Evolutionary conservation across 768 basidiomycete genomes (phyloP).

Genomic region (Suillus variegatus): DNA sequence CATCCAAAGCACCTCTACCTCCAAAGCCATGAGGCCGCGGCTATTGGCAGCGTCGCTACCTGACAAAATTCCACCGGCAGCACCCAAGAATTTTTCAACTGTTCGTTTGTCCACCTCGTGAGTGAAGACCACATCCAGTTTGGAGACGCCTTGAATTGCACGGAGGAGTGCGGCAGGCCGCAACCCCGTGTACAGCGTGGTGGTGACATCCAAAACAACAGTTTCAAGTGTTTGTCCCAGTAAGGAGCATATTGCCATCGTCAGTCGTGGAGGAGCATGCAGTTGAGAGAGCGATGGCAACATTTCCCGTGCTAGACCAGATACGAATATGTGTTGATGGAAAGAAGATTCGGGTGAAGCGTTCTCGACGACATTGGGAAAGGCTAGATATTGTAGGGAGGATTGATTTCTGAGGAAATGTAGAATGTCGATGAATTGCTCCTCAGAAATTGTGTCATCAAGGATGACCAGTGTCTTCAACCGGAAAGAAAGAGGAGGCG

Average conservation of each 20-base stretch:
- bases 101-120: conserved; percentile 36
- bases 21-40: conserved; percentile 21
- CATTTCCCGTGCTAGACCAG: conserved; percentile 1
- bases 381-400: conserved; percentile 28
- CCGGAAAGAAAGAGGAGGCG: conserved; percentile 22
- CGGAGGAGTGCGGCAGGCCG: conserved; percentile 30
- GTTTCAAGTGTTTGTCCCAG: conserved; percentile 19
- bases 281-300: conserved; percentile 29
- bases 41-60: conserved; percentile 11
- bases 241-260: conserved; percentile 20
- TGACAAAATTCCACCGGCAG: conserved; percentile 24
- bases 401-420: conserved; percentile 26
- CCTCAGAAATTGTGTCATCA: conserved; percentile 23
- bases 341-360: not conserved
- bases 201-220: conserved; percentile 26
- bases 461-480: conserved; percentile 30
- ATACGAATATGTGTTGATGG: conserved; percentile 3
- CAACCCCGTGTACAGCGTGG: conserved; percentile 30
- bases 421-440: conserved; percentile 22
- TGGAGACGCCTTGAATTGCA: conserved; percentile 26
- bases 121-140: conserved; percentile 30
- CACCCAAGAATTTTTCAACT: conserved; percentile 31
- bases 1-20: conserved; percentile 30
- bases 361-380: conserved; percentile 27
- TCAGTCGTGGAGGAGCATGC: conserved; percentile 28